Conservation (phyloP, 495 filamentous ascomycete species). For the Penicillium nucicola region DNA sequence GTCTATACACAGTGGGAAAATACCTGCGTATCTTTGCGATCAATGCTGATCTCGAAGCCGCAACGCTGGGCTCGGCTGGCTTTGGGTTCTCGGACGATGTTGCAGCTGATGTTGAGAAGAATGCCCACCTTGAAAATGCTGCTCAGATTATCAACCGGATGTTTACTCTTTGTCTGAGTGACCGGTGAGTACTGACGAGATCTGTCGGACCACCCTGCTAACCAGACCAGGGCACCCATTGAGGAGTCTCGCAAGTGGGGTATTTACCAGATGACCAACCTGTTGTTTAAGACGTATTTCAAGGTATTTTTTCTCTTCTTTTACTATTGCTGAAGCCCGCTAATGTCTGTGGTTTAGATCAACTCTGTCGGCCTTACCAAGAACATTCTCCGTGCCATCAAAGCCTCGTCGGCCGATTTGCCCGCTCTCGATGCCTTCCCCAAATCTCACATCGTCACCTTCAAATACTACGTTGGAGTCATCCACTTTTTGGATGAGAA, state of each 20-base stretch:
- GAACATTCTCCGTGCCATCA: slow-evolving; percentile 78
- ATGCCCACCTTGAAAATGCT: slow-evolving; percentile 82
- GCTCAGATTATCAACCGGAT: slow-evolving; percentile 83
- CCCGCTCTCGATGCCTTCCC: slow-evolving; percentile 73
- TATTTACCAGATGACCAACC: slow-evolving; percentile 85
- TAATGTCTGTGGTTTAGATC: slow-evolving; percentile 43
- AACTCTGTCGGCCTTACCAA: slow-evolving; percentile 86
- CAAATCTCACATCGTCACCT: slow-evolving; percentile 88
- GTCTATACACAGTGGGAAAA: slow-evolving; percentile 78
- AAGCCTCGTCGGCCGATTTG: slow-evolving; percentile 72
- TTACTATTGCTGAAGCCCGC: not conserved
- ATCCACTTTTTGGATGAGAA: slow-evolving; percentile 90
- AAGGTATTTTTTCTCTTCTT: slow-evolving; percentile 51
- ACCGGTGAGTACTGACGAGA: slow-evolving; percentile 61
- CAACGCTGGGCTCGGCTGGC: slow-evolving; percentile 34
- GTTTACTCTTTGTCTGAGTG: slow-evolving; percentile 82
- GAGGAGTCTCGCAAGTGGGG: slow-evolving; percentile 97
- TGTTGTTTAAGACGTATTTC: slow-evolving; percentile 98
- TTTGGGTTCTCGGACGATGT: slow-evolving; percentile 71
- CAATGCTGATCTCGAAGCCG: slow-evolving; percentile 65
- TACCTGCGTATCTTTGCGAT: slow-evolving; percentile 85
- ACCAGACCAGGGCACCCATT: slow-evolving; percentile 64
- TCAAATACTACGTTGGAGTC: slow-evolving; percentile 91
- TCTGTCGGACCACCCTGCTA: slow-evolving; percentile 14
- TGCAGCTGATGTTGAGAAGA: slow-evolving; percentile 64